These are phyloP conservation scores for Bipolaris victoriae DNA, from an alignment of 2,329 filamentous ascomycete genomes.

Conservation along the genomic window DNA sequence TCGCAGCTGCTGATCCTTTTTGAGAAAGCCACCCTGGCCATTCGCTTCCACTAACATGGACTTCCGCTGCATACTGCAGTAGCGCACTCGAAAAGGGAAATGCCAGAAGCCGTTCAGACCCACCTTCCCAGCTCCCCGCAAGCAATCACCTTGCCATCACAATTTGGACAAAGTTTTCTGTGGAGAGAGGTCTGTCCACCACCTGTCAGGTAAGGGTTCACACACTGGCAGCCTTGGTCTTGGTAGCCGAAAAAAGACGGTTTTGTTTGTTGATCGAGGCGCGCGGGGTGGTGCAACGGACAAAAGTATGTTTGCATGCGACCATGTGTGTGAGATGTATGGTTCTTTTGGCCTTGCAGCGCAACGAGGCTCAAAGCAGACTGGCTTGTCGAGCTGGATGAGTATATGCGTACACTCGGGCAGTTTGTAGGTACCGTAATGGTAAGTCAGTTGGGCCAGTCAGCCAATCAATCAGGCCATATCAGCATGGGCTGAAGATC, in stretches of 20 bases:
- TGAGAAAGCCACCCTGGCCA: conserved; percentile 33
- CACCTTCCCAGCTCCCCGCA: conserved; percentile 49
- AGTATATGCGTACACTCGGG: neutral
- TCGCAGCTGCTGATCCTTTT: conserved; percentile 37
- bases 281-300: neutral
- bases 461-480: neutral
- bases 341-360: conserved; percentile 11
- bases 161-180: conserved; percentile 42
- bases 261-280: neutral
- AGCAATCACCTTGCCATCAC: conserved; percentile 38
- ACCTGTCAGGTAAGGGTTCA: conserved; percentile 23
- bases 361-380: conserved; percentile 1
- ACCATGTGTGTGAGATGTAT: neutral
- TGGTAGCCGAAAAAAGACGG: conserved; percentile 2
- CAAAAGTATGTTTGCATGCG: too few relatives aligned
- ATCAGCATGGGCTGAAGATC: conserved; percentile 13
- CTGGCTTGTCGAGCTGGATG: neutral
- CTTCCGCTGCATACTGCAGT: conserved; percentile 46
- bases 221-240: conserved; percentile 15
- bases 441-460: neutral
- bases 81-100: conserved; percentile 35
- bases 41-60: conserved; percentile 47
- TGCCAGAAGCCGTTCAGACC: conserved; percentile 36
- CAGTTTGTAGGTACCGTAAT: neutral
- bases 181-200: conserved; percentile 34